phyloP scores from a whole-genome alignment of 176 grass and related monocot genomes.

The Bonia amplexicaulis region DNA sequence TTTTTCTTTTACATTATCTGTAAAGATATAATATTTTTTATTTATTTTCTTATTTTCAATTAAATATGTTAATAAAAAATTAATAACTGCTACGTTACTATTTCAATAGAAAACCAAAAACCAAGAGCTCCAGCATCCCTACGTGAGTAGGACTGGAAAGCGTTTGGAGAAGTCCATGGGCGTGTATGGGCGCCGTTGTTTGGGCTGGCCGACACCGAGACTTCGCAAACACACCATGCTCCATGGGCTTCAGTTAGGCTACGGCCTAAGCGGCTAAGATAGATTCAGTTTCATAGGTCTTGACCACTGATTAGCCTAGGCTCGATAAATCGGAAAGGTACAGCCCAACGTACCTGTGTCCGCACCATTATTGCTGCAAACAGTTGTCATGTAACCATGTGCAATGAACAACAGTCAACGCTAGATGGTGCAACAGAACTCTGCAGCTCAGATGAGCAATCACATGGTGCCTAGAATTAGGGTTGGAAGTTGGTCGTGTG shows the following conservation, averaged over 20 bases:
- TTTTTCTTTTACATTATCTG: no score
- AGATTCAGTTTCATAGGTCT: background rate
- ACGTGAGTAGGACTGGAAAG: no score
- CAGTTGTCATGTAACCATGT: background rate
- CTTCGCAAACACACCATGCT: no score
- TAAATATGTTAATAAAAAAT: no score
- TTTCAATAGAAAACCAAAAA: no score
- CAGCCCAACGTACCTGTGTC: background rate
- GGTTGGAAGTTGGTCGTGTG: no score
- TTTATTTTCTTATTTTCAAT: no score
- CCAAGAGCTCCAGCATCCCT: no score
- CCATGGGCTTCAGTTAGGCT: background rate
- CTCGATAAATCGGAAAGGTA: background rate
- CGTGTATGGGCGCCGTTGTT: background rate
- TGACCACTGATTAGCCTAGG: background rate
- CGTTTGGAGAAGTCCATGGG: background rate
- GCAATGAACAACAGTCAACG: background rate
- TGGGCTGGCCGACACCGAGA: background rate
- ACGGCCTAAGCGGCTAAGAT: background rate
- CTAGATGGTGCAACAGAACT: background rate
- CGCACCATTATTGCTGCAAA: background rate
- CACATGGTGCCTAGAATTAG: background rate
- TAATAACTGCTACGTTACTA: no score
- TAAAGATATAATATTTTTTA: no score
- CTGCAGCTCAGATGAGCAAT: background rate